Conservation (phyloP, 2,329 filamentous ascomycete genomes). For the Claviceps cyperi region DNA sequence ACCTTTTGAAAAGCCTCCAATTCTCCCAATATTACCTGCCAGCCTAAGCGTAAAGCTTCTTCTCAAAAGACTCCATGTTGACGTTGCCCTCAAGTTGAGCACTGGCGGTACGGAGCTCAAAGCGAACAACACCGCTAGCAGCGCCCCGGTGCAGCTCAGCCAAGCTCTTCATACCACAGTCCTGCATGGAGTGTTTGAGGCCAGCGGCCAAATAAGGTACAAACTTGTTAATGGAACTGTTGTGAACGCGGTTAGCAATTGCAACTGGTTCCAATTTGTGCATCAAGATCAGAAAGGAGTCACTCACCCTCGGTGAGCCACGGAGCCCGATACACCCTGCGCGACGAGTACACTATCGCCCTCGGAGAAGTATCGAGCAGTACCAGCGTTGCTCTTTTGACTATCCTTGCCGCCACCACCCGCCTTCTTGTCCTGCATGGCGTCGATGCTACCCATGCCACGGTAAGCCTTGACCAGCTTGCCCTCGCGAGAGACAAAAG, state of each 20-base stretch:
- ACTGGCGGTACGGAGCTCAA: conserved; percentile 87
- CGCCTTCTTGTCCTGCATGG: conserved; percentile 98
- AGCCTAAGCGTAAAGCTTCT: conserved; percentile 87
- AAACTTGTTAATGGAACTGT: conserved; percentile 77
- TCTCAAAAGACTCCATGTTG: conserved; percentile 97
- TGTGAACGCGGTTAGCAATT: conserved; percentile 15
- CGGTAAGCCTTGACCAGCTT: conserved; percentile 99
- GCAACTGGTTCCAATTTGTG: background rate
- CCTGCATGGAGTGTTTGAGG: conserved; percentile 94
- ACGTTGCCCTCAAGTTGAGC: conserved; percentile 95
- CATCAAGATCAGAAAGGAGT: no score
- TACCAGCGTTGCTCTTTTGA: conserved; percentile 81
- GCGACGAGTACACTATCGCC: conserved; percentile 89
- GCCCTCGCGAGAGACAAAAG: conserved; percentile 89
- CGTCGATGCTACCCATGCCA: conserved; percentile 97
- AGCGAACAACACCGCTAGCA: conserved; percentile 60
- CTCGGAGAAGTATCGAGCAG: conserved; percentile 96
- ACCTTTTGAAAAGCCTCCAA: no score
- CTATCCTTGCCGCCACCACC: conserved; percentile 57
- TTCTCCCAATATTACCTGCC: background rate
- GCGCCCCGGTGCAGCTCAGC: conserved; percentile 63
- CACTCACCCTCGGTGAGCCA: conserved; percentile 55
- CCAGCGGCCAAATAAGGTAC: conserved; percentile 90
- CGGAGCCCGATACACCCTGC: conserved; percentile 83
- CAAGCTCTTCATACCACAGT: conserved; percentile 77